A percentile compares a stretch with the other conserved stretches of the same genome.
phyloP scores from a whole-genome alignment of 805 yeast genomes.

The Saccharomycopsis vini region DNA sequence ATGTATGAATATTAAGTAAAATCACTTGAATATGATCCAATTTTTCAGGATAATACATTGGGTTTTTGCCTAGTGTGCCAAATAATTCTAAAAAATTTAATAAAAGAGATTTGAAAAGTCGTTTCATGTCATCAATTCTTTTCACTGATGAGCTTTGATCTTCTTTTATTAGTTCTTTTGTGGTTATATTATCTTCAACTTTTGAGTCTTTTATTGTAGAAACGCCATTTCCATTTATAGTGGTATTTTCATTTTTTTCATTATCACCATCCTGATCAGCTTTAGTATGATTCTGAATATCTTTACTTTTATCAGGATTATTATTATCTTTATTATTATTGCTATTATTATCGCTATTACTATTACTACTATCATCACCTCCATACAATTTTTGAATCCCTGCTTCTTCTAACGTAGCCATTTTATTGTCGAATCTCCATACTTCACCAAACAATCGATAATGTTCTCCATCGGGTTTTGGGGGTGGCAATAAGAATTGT shows the following conservation, averaged over 20 bases:
- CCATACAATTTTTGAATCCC: constrained; percentile 71
- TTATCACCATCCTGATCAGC: no score
- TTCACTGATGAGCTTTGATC: constrained; percentile 38
- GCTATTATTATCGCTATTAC: constrained; percentile 19
- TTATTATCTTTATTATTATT: no score
- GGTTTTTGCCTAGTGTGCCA: constrained; percentile 68
- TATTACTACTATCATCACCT: constrained; percentile 21
- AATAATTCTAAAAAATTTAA: constrained; percentile 75
- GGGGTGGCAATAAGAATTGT: constrained; percentile 56
- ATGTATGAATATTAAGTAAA: constrained; percentile 82
- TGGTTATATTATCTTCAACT: constrained; percentile 39
- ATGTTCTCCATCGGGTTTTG: constrained; percentile 48
- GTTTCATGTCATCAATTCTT: constrained; percentile 68
- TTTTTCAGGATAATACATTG: constrained; percentile 51
- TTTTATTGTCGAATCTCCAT: constrained; percentile 70
- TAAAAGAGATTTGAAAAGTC: constrained; percentile 67
- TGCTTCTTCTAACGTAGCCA: constrained; percentile 65
- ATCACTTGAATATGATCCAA: constrained; percentile 74
- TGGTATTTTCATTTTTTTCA: constrained; percentile 36
- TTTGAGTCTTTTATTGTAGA: background rate
- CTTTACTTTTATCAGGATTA: constrained; percentile 15
- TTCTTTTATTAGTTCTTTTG: constrained; percentile 39
- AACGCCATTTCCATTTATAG: background rate
- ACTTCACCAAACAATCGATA: constrained; percentile 85
- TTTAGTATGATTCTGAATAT: constrained; percentile 14